These are phyloP conservation scores for Fonsecaea pedrosoi DNA, from an alignment of 2,329 filamentous ascomycete species.

Conservation along the genomic window DNA sequence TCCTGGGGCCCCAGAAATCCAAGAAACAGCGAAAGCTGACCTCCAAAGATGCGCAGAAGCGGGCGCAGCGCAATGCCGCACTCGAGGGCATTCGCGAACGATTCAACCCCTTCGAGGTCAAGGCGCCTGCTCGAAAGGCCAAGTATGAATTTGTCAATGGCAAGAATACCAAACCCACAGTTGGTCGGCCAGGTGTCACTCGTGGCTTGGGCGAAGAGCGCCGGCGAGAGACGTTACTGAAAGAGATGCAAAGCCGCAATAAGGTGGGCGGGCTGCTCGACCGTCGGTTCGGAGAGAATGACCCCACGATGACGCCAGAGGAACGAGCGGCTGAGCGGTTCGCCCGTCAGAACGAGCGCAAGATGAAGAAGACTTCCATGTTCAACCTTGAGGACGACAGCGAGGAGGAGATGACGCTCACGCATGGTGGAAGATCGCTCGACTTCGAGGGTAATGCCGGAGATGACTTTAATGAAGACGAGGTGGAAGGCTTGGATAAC, in stretches of 20 bases:
- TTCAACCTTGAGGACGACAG: slow-evolving; percentile 92
- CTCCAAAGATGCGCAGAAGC: slow-evolving; percentile 73
- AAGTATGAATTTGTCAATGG: slow-evolving; percentile 86
- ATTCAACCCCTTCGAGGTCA: slow-evolving; percentile 98
- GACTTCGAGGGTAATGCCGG: slow-evolving; percentile 62
- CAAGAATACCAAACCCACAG: slow-evolving; percentile 61
- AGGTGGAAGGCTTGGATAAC: slow-evolving; percentile 46
- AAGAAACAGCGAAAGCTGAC: slow-evolving; percentile 89
- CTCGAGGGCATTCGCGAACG: slow-evolving; percentile 88
- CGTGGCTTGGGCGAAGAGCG: slow-evolving; percentile 87
- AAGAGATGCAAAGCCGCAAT: slow-evolving; percentile 86
- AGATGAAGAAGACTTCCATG: slow-evolving; percentile 75
- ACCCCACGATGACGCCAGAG: slow-evolving; percentile 90
- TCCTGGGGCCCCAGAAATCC: slow-evolving; percentile 88
- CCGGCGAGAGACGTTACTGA: slow-evolving; percentile 80
- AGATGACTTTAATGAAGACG: slow-evolving; percentile 83
- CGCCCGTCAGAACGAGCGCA: slow-evolving; percentile 81
- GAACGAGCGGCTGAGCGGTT: slow-evolving; percentile 92
- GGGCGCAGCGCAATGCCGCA: slow-evolving; percentile 76
- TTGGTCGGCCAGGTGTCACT: slow-evolving; percentile 79
- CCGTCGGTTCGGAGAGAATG: slow-evolving; percentile 92
- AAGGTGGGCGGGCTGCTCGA: slow-evolving; percentile 93
- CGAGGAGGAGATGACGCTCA: slow-evolving; percentile 72
- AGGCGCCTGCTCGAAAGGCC: slow-evolving; percentile 74
- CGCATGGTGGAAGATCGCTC: slow-evolving; percentile 81